Conservation (phyloP, 495 filamentous ascomycete genomes). For the Corynascus novoguineensis region DNA sequence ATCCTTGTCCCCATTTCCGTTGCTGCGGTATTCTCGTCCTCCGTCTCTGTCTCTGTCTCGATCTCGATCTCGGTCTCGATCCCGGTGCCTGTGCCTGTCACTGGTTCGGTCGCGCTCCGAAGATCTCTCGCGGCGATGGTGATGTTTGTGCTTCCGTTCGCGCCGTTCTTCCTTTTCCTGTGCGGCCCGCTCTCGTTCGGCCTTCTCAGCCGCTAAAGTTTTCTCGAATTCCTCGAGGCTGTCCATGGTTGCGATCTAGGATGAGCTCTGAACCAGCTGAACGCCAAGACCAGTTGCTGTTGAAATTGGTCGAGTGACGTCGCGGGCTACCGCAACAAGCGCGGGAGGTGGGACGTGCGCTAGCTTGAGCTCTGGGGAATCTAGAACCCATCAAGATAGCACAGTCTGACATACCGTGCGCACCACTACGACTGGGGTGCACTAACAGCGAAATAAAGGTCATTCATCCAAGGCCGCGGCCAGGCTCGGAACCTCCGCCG, state of each 20-base stretch:
- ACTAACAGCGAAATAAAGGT: too few relatives aligned
- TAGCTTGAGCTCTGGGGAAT: too few relatives aligned
- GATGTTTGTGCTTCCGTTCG: constrained; percentile 42
- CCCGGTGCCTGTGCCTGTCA: constrained; percentile 27
- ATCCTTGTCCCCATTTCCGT: constrained; percentile 19
- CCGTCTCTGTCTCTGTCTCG: constrained; percentile 21
- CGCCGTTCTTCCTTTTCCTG: constrained; percentile 35
- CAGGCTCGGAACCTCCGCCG: too few relatives aligned
- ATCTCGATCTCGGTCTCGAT: constrained; percentile 34
- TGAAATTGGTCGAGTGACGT: constrained; percentile 17
- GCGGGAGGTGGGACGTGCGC: background rate
- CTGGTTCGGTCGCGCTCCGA: constrained; percentile 32
- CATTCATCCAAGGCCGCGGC: too few relatives aligned
- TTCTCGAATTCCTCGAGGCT: constrained; percentile 53
- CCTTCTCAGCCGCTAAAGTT: constrained; percentile 47
- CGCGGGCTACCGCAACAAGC: background rate
- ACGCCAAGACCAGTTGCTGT: constrained; percentile 4
- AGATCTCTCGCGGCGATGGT: constrained; percentile 39
- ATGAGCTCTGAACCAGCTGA: constrained; percentile 4
- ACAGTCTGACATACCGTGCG: too few relatives aligned
- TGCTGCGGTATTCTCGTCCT: background rate
- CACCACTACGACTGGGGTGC: too few relatives aligned
- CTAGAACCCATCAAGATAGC: too few relatives aligned
- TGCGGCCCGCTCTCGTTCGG: constrained; percentile 37
- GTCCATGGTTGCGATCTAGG: constrained; percentile 35